Evolutionary conservation across 2,329 filamentous ascomycete genomes (phyloP).

Genomic region (Chaetoscypha palmicola): DNA sequence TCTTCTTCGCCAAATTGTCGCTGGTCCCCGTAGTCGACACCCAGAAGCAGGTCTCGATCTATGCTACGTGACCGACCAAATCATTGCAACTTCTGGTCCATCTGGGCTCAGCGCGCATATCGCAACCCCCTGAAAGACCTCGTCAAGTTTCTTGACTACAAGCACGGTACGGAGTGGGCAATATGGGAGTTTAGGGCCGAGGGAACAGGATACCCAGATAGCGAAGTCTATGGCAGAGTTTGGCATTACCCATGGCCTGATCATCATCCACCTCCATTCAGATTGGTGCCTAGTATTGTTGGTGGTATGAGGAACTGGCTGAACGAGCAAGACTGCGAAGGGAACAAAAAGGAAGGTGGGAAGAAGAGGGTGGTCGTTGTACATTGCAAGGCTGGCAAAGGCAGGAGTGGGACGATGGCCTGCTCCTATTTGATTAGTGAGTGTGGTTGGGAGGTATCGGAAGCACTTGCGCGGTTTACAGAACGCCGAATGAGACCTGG

Average conservation of each 20-base stretch:
- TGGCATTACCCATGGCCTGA: conserved; percentile 95
- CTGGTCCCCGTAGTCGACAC: conserved; percentile 76
- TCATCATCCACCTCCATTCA: conserved; percentile 92
- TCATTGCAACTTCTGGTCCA: conserved; percentile 69
- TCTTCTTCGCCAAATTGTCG: conserved; percentile 83
- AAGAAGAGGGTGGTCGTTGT: conserved; percentile 68
- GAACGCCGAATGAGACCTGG: conserved; percentile 80
- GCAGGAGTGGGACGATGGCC: conserved; percentile 78
- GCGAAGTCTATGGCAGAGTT: conserved; percentile 76
- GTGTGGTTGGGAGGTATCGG: conserved; percentile 60
- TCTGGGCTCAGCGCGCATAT: conserved; percentile 80
- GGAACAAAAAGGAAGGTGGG: conserved; percentile 25
- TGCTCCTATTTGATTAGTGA: conserved; percentile 89
- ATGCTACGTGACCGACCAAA: conserved; percentile 87
- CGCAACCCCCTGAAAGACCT: conserved; percentile 86
- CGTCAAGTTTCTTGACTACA: conserved; percentile 78
- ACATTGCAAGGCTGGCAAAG: conserved; percentile 96
- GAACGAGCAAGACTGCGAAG: conserved; percentile 38
- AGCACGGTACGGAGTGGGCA: conserved; percentile 78
- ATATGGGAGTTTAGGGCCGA: conserved; percentile 99
- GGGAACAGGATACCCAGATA: conserved; percentile 90
- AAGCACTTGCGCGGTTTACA: conserved; percentile 64
- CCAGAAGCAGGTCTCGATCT: conserved; percentile 85
- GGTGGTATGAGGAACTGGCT: conserved; percentile 90
- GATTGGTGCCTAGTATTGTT: conserved; percentile 80